Conservation (phyloP, 2,329 filamentous ascomycete species). For the Colletotrichum sojae region DNA sequence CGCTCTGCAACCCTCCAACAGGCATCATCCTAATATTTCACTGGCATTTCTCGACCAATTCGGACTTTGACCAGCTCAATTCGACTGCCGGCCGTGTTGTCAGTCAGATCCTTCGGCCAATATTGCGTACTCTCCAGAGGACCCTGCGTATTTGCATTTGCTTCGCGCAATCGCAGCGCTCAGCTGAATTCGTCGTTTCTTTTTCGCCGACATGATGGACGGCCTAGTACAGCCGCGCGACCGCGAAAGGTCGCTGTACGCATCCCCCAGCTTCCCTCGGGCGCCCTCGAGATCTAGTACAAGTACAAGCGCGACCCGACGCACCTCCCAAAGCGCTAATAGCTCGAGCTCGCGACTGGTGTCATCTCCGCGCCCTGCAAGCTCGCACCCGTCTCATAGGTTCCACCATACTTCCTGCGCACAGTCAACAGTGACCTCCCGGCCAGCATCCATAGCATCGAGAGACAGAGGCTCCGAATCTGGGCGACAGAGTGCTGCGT, state of each 20-base stretch:
- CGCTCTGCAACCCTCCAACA: slow-evolving; percentile 21
- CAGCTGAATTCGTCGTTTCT: neutral
- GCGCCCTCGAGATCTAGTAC: slow-evolving; percentile 63
- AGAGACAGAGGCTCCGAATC: slow-evolving; percentile 59
- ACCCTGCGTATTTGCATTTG: neutral
- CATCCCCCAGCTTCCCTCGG: slow-evolving; percentile 51
- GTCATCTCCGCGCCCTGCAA: slow-evolving; percentile 52
- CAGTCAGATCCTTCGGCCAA: slow-evolving; percentile 7
- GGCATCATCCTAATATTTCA: slow-evolving; percentile 19
- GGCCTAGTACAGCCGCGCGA: slow-evolving; percentile 22
- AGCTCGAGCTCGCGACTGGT: slow-evolving; percentile 58
- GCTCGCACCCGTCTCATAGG: slow-evolving; percentile 55
- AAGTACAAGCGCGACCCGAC: slow-evolving; percentile 32
- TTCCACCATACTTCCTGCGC: slow-evolving; percentile 57
- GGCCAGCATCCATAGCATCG: slow-evolving; percentile 57
- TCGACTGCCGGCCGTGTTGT: slow-evolving; percentile 5
- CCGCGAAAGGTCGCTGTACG: slow-evolving; percentile 29
- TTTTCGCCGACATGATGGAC: slow-evolving; percentile 33
- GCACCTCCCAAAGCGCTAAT: slow-evolving; percentile 57
- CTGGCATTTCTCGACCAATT: slow-evolving; percentile 1
- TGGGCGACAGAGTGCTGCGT: slow-evolving; percentile 57
- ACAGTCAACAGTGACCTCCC: slow-evolving; percentile 51
- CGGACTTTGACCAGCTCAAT: neutral
- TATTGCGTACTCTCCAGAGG: neutral
- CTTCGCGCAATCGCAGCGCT: neutral